phyloP scores from a whole-genome alignment of 805 yeast genomes.

The Helenozyma baotianmanensis region DNA sequence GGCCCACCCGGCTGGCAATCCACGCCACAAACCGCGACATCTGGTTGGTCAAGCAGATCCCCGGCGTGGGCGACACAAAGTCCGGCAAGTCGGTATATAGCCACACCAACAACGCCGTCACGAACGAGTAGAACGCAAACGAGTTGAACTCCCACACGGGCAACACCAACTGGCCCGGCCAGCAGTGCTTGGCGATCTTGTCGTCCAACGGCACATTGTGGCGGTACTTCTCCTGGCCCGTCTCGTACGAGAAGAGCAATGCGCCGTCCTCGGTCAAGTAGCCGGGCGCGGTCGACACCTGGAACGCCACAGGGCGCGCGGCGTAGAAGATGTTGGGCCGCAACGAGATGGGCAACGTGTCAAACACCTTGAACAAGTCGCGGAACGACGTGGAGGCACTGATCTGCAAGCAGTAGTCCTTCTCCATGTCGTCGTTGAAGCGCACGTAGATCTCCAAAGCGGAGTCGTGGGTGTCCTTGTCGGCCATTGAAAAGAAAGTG shows the following conservation, averaged over 20 bases:
- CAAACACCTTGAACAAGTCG: slow-evolving; percentile 58
- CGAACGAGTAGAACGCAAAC: slow-evolving; percentile 37
- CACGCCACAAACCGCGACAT: slow-evolving; percentile 24
- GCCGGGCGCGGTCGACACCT: slow-evolving; percentile 67
- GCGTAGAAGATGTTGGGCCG: slow-evolving; percentile 77
- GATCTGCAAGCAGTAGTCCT: slow-evolving; percentile 87
- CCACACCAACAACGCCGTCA: slow-evolving; percentile 56
- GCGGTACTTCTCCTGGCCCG: slow-evolving; percentile 42
- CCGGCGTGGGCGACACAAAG: slow-evolving; percentile 86
- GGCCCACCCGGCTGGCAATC: slow-evolving; percentile 31
- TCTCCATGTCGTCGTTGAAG: slow-evolving; percentile 77
- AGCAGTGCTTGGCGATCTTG: slow-evolving; percentile 52
- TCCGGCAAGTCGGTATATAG: slow-evolving; percentile 93
- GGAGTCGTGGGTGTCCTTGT: slow-evolving; percentile 1
- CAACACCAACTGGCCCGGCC: slow-evolving; percentile 88
- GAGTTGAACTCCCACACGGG: slow-evolving; percentile 62
- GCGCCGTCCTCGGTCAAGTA: slow-evolving; percentile 80
- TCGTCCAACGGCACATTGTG: slow-evolving; percentile 44
- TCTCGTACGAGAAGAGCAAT: slow-evolving; percentile 59
- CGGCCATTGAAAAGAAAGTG: no score
- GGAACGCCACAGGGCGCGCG: slow-evolving; percentile 59
- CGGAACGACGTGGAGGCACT: slow-evolving; percentile 53
- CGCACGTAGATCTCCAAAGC: slow-evolving; percentile 60
- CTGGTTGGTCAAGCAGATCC: slow-evolving; percentile 70
- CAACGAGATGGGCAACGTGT: slow-evolving; percentile 63